These are phyloP conservation scores for Cadophora malorum DNA, from an alignment of 2,329 filamentous ascomycete genomes.

Conservation along the genomic window DNA sequence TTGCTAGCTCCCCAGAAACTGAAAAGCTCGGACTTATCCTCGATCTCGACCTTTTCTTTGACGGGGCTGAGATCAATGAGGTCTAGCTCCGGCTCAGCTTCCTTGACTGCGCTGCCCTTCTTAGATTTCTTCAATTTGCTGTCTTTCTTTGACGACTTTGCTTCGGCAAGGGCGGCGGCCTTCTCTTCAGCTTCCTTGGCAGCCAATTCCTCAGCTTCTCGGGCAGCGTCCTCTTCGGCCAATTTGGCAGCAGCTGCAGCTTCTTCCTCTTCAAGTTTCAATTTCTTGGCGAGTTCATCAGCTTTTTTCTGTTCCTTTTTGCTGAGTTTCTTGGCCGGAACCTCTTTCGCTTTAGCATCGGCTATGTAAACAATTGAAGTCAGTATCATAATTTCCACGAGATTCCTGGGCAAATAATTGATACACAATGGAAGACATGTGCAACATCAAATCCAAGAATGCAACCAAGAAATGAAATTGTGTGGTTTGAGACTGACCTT, in stretches of 20 bases:
- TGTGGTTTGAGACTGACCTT: conserved; percentile 21
- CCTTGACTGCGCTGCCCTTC: conserved; percentile 42
- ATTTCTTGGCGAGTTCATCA: conserved; percentile 49
- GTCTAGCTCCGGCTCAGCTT: conserved; percentile 35
- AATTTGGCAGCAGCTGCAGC: conserved; percentile 45
- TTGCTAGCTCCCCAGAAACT: conserved; percentile 63
- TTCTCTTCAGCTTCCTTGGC: conserved; percentile 49
- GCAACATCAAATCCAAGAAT: background rate
- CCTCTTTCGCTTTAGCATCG: conserved; percentile 43
- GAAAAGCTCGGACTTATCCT: conserved; percentile 50
- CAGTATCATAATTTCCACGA: background rate
- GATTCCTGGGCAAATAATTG: background rate
- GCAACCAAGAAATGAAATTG: background rate
- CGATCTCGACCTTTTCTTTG: conserved; percentile 46
- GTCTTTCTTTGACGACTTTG: conserved; percentile 43
- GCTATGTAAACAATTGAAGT: conserved; percentile 27
- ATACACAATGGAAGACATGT: background rate
- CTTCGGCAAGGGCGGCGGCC: conserved; percentile 46
- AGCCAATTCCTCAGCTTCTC: conserved; percentile 46
- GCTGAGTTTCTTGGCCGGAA: conserved; percentile 48
- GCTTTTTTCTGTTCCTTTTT: conserved; percentile 60
- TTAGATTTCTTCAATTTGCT: conserved; percentile 50
- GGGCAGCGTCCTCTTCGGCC: conserved; percentile 46
- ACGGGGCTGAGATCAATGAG: conserved; percentile 45
- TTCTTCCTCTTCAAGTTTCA: conserved; percentile 54